Evolutionary conservation across 495 filamentous ascomycete species (phyloP).

Genomic region (Chaetomidium leptoderma): DNA sequence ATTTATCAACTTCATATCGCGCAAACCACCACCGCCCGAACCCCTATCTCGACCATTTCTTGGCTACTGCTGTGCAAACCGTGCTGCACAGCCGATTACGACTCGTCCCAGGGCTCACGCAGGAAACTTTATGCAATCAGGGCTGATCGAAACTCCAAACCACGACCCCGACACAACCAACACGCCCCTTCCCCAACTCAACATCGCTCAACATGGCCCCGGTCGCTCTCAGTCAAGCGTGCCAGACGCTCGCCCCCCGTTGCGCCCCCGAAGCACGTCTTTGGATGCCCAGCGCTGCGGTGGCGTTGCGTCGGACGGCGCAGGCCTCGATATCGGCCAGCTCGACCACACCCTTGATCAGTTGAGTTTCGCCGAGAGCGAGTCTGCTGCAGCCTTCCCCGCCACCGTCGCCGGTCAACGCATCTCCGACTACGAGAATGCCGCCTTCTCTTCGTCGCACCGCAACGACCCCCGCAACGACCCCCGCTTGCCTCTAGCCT

Average conservation of each 20-base stretch:
- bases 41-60: slow-evolving; percentile 27
- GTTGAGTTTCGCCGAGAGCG: slow-evolving; percentile 37
- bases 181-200: slow-evolving; percentile 35
- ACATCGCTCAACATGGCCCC: slow-evolving; percentile 72
- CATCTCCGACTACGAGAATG: slow-evolving; percentile 71
- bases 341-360: slow-evolving; percentile 39
- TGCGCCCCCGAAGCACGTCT: slow-evolving; percentile 28
- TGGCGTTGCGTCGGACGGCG: slow-evolving; percentile 16
- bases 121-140: slow-evolving; percentile 84
- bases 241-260: slow-evolving; percentile 30
- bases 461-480: slow-evolving; percentile 32
- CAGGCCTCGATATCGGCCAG: slow-evolving; percentile 32
- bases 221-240: slow-evolving; percentile 47
- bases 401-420: slow-evolving; percentile 49
- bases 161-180: slow-evolving; percentile 44
- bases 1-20: not conserved
- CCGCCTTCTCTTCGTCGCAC: slow-evolving; percentile 41
- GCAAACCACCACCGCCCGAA: not conserved
- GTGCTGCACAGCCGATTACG: slow-evolving; percentile 62
- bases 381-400: not conserved
- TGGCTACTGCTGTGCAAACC: slow-evolving; percentile 40
- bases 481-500: slow-evolving; percentile 48
- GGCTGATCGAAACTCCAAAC: slow-evolving; percentile 60
- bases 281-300: slow-evolving; percentile 26
- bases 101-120: slow-evolving; percentile 32